Percentiles rank a stretch among this genome's conserved stretches.
These are phyloP conservation scores for Xylaria sp. DNA, from an alignment of 2,329 filamentous ascomycete species.

Conservation along the genomic window DNA sequence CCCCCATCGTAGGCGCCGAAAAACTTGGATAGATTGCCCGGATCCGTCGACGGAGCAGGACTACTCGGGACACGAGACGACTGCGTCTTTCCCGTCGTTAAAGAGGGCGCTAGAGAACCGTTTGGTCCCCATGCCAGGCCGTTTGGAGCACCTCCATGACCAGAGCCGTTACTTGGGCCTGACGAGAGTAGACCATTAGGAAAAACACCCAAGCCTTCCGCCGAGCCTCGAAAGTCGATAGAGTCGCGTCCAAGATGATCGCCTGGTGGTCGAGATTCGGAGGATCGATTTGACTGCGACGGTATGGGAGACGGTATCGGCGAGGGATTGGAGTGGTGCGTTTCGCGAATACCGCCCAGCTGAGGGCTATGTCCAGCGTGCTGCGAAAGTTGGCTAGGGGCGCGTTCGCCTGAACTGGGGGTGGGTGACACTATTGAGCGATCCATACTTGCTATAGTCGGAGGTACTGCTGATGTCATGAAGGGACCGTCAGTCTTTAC, in stretches of 20 bases:
- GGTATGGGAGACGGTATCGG: constrained; percentile 24
- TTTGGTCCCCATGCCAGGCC: constrained; percentile 20
- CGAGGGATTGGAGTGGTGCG: constrained; percentile 27
- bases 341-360: constrained; percentile 19
- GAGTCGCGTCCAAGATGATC: constrained; percentile 11
- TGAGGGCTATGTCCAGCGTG: constrained; percentile 22
- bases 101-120: constrained; percentile 6
- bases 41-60: constrained; percentile 22
- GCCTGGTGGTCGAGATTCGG: constrained; percentile 14
- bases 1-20: constrained; percentile 25
- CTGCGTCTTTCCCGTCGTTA: constrained; percentile 5
- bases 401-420: constrained; percentile 18
- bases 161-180: constrained; percentile 5
- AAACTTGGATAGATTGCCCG: constrained; percentile 27
- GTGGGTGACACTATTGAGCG: constrained; percentile 15
- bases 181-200: constrained; percentile 13
- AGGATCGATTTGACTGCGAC: constrained; percentile 21
- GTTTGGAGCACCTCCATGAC: constrained; percentile 8
- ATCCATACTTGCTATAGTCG: constrained; percentile 6
- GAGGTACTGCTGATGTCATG: constrained; percentile 15
- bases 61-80: constrained; percentile 19
- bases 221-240: constrained; percentile 14
- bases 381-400: constrained; percentile 21
- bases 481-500: constrained; percentile 20
- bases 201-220: constrained; percentile 15